Base-by-base conservation (phyloP, 1,284 basidiomycete genomes). In the Testicularia cyperi region DNA sequence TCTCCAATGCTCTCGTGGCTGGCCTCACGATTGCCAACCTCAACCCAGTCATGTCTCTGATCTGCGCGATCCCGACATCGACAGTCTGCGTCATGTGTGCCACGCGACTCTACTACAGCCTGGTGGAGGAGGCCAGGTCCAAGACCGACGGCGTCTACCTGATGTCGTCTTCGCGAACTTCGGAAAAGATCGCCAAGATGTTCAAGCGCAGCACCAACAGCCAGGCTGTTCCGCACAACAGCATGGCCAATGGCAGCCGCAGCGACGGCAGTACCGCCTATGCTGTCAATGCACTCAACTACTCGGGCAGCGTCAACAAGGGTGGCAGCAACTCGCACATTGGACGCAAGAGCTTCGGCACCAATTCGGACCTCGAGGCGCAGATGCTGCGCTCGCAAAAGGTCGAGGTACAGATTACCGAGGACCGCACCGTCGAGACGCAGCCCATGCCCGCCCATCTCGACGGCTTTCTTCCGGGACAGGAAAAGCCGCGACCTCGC, bases 11-110 rank as follows among this genome's bases (percentile, higher is more conserved):
- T 2, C 41, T 66, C 24, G 47, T 66, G n/a, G 44, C 60, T 6
- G 61, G 44, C 14, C 33, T 66, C 14, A 64, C 64, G 15, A 34
- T 58, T 4, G 46, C 60, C 21, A 51, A 66, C 39, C 34, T 66
- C n/a, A 55, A 52, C 40, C 63, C 68, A 3, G 32, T 65, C 34
- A 65, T 68, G 65, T 62, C 65, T 30, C 44, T 65, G 28, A 46
- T 64, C 38, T 38, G 38, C 10, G 65, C 65, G 15, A 47, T 70
- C 34, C 68, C 68, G 0, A 43, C 42, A 27, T 36, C 56, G 13
- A 51, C 53, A 15, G 44, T 68, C 18, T 57, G 49, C 40, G 56
- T 70, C 44, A 44, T 65, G 37, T 49, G 46, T 34, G 33, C 54
- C 4, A 68, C 65, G 7, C 51, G 68, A 2, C 56, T 70, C 16